Evolutionary conservation across 1,284 basidiomycete species (phyloP), one percentile per base, ranked within the genome.

Genomic region (Cutaneotrichosporon sp.): DNA sequence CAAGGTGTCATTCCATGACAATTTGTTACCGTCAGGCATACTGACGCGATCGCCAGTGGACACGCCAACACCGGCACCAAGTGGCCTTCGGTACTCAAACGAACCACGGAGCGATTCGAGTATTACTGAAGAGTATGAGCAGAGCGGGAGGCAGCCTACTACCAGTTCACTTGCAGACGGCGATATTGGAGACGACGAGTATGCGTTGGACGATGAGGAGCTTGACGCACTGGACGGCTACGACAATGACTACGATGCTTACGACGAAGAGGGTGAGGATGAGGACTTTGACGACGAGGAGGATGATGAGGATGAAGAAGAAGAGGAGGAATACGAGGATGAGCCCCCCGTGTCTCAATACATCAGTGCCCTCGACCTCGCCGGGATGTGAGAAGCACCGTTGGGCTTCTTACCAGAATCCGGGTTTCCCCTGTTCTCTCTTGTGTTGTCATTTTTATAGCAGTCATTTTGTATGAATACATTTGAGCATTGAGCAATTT

Each of bases 311-410:
- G 68, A 72, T 2, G 68, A 70, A 0, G 67, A 72, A 0, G 62
- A 70, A 2, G 68, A 72, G 1, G 66, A 70, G 1, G 63, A 66
- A 1, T 66, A 68, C 7, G 63, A 65, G 2, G 65, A 66, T 14
- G 45, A 64, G 17, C 60, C 61, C 34, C 53, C 65, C 0, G 57
- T 65, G 22, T 71, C 71, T 20, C 68, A 71, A 46, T 68, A 68
- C 58, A 71, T 73, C 41, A 65, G 61, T 31, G 71, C 71, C 24
- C 57, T 73, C 42, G 70, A 72, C 53, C 57, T 72, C 26, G 70
- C 68, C 7, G 55, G 55, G 6, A 49, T 45, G 44, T 46, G 33
- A 46, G 20, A 8, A 16, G 7, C n/a, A 5, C 5, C 4, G 25
- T 8, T 43, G 26, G n/a, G n/a, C n/a, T n/a, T n/a, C n/a, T n/a